Conservation (phyloP, 1,284 basidiomycete genomes). For the Vanrija sp. region DNA sequence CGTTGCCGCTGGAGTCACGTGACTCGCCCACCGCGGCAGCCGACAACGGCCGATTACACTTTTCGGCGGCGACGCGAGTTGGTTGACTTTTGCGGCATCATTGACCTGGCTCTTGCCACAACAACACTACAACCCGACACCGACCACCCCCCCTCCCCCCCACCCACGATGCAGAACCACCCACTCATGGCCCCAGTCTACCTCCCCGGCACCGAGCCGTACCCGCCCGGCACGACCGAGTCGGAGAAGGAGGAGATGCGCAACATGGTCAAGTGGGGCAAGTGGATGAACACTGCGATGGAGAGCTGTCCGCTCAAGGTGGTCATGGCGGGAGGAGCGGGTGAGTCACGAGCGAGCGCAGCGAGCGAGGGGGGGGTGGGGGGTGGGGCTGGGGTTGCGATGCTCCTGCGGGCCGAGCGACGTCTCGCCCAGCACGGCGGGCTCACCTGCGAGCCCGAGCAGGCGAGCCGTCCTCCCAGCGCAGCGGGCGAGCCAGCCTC, state of each 20-base stretch:
- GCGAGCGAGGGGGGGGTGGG: no score
- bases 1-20: no score
- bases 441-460: no score
- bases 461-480: no score
- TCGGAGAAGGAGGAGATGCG: conserved; percentile 67
- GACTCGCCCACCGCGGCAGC: no score
- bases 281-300: conserved; percentile 65
- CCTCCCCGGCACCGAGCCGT: conserved; percentile 51
- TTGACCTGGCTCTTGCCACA: neutral
- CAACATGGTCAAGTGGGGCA: conserved; percentile 71
- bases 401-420: no score
- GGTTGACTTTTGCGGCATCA: no score
- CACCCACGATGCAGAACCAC: conserved; percentile 1
- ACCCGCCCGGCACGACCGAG: conserved; percentile 75
- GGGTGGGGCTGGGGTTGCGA: no score
- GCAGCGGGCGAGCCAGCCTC: no score
- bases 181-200: conserved; percentile 44
- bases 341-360: conserved; percentile 57
- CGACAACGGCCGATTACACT: no score
- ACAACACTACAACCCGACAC: neutral
- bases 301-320: conserved; percentile 83
- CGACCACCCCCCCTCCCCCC: neutral
- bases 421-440: no score
- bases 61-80: no score
- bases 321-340: conserved; percentile 69